These are phyloP conservation scores for Cryomyces minteri DNA, from an alignment of 495 filamentous ascomycete species.

Conservation along the genomic window DNA sequence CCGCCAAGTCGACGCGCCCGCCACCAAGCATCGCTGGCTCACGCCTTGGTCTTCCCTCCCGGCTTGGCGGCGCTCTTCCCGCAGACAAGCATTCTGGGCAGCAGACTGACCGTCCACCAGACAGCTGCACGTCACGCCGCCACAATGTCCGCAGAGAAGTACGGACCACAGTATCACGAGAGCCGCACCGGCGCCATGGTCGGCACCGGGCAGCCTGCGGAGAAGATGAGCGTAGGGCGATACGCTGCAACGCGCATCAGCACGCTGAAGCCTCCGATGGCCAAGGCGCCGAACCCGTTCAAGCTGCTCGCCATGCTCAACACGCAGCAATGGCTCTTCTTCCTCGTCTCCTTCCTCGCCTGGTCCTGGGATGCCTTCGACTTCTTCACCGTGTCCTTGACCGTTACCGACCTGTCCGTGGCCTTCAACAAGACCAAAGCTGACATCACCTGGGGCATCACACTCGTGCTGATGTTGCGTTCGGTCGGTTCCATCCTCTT, in stretches of 20 bases:
- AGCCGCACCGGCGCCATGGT: neutral
- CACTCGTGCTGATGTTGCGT: slow-evolving; percentile 64
- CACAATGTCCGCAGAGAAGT: too few relatives aligned
- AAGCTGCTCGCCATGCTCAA: slow-evolving; percentile 49
- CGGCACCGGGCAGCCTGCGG: neutral
- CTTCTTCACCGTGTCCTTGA: slow-evolving; percentile 79
- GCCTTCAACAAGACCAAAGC: slow-evolving; percentile 44
- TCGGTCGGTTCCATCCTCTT: slow-evolving; percentile 57
- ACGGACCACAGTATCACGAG: too few relatives aligned
- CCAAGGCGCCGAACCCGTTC: slow-evolving; percentile 64
- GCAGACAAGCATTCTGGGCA: too few relatives aligned
- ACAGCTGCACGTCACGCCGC: too few relatives aligned
- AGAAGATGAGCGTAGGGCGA: slow-evolving; percentile 11
- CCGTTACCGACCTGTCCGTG: slow-evolving; percentile 45
- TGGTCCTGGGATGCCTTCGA: slow-evolving; percentile 77
- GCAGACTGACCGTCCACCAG: too few relatives aligned
- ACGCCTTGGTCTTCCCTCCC: too few relatives aligned
- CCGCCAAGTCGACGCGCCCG: too few relatives aligned
- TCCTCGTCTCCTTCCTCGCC: slow-evolving; percentile 25
- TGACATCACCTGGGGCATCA: slow-evolving; percentile 85
- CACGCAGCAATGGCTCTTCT: slow-evolving; percentile 70
- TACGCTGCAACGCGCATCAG: slow-evolving; percentile 58
- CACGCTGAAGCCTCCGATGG: slow-evolving; percentile 58
- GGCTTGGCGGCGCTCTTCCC: too few relatives aligned
- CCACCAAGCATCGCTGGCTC: too few relatives aligned